These are phyloP conservation scores for Pseudozyma thailandica DNA, from an alignment of 1,284 basidiomycete species.

Conservation along the genomic window DNA sequence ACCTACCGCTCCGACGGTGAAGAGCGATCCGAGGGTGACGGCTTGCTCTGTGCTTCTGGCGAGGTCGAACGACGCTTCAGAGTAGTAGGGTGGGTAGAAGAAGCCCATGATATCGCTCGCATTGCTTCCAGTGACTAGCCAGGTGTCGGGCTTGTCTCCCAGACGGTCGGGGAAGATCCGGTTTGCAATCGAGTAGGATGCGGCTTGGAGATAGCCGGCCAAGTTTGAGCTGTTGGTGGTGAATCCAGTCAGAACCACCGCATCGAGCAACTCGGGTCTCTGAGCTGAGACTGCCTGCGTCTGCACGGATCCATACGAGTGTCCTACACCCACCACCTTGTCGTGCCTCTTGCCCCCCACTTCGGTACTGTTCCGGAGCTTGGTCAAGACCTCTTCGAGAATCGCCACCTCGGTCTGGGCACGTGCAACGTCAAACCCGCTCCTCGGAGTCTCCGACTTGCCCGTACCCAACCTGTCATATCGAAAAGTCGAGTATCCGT, in stretches of 20 bases:
- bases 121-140: constrained; percentile 60
- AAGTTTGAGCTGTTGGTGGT: constrained; percentile 54
- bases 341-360: constrained; percentile 34
- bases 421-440: constrained; percentile 66
- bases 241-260: constrained; percentile 67
- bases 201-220: constrained; percentile 56
- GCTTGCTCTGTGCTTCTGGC: constrained; percentile 59
- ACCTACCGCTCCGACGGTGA: constrained; percentile 53
- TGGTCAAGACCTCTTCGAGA: constrained; percentile 59
- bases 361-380: constrained; percentile 48
- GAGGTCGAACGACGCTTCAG: constrained; percentile 50
- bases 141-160: constrained; percentile 30
- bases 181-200: constrained; percentile 63
- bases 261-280: constrained; percentile 63
- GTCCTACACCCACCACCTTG: constrained; percentile 56
- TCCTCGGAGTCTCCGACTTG: constrained; percentile 59
- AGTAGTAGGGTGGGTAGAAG: constrained; percentile 69
- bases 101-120: constrained; percentile 68
- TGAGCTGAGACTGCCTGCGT: constrained; percentile 55
- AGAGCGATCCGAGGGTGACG: constrained; percentile 67
- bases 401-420: constrained; percentile 68
- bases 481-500: constrained; percentile 55
- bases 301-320: constrained; percentile 51
- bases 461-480: constrained; percentile 69
- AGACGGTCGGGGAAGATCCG: constrained; percentile 45